Base-by-base conservation (phyloP, 371 early-diverging fungal species). In the Batrachochytrium dendrobatidis region DNA sequence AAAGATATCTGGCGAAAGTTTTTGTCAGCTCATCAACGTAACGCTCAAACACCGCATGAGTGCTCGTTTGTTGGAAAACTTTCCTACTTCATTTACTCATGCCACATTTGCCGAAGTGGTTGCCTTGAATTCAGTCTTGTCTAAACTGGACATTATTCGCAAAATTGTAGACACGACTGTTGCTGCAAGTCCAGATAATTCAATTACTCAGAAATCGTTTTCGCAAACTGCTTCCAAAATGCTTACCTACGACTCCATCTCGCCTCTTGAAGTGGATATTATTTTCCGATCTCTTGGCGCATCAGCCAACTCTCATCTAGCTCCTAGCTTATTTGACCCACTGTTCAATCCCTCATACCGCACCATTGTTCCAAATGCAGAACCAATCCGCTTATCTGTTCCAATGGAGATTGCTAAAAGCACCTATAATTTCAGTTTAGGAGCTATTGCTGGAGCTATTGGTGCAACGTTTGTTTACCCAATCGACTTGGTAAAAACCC, bases 381-480 rank as follows among this genome's bases (percentile, higher is more conserved):
- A 60, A 34, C 52, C 48, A 22, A 57, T 50, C 4, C 45, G 34
- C 15, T 35, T 57, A 45, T 56, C 60, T 25, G 61, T 61, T 3
- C 43, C 58, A 17, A 56, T 60, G 55, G 72, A 72, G 32, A 50
- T 66, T 24, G 52, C 67, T 39, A 76, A 76, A 64, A 72, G 73
- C 66, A 64, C 71, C 6, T 84, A 89, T 64, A 82, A 84, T 45
- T 96, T 97, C 69, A 62, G 81, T 17, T 74, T 94, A 20, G 98
- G 94, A 28, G 85, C 94, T 1, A 80, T 96, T 68, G 94, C 92
- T 59, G 98, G 98, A 69, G 94, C 94, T 20, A 86, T 96, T 24
- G 98, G 96, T 56, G 96, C 96, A 4, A 89, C 93, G 1, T 87
- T 87, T 55, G 94, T 97, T 26, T 97, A 97, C 67, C 98, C 98